A percentile compares a stretch with the other conserved stretches of the same genome.
These are phyloP conservation scores for Cryomyces minteri DNA, from an alignment of 495 filamentous ascomycete genomes.

Conservation along the genomic window DNA sequence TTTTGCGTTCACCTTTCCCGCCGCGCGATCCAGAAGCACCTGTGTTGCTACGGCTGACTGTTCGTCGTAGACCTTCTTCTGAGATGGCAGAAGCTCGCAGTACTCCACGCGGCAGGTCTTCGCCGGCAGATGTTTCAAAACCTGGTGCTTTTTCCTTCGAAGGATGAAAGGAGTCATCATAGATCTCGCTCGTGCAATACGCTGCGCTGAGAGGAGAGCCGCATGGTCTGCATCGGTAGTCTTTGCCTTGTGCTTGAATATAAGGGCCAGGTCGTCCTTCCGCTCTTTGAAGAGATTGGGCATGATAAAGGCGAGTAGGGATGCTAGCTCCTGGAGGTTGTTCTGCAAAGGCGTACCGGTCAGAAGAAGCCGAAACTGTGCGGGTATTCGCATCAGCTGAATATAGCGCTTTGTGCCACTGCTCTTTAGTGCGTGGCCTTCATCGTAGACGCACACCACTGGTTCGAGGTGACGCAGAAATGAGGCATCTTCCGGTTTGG, in stretches of 20 bases:
- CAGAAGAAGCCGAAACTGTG: constrained; percentile 64
- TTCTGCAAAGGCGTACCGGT: constrained; percentile 94
- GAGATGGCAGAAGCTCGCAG: constrained; percentile 53
- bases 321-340: constrained; percentile 79
- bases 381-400: constrained; percentile 56
- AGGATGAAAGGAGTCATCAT: constrained; percentile 94
- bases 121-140: constrained; percentile 69
- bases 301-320: constrained; percentile 79
- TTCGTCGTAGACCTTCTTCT: constrained; percentile 51
- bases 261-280: constrained; percentile 52
- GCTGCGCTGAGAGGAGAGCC: constrained; percentile 63
- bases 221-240: constrained; percentile 48
- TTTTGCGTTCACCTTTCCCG: constrained; percentile 36
- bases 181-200: constrained; percentile 67
- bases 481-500: constrained; percentile 42
- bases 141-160: constrained; percentile 84
- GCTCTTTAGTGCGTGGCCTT: constrained; percentile 86
- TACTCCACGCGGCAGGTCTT: constrained; percentile 64
- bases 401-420: constrained; percentile 61
- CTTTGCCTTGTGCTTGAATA: constrained; percentile 86
- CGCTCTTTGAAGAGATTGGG: constrained; percentile 60
- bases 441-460: constrained; percentile 69
- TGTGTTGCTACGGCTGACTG: constrained; percentile 34
- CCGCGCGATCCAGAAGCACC: constrained; percentile 35
- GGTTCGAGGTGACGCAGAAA: constrained; percentile 47